Percentiles rank a stretch among this genome's conserved stretches.
Evolutionary conservation across 257 asterid genomes (phyloP).

Genomic region (Striga asiatica): DNA sequence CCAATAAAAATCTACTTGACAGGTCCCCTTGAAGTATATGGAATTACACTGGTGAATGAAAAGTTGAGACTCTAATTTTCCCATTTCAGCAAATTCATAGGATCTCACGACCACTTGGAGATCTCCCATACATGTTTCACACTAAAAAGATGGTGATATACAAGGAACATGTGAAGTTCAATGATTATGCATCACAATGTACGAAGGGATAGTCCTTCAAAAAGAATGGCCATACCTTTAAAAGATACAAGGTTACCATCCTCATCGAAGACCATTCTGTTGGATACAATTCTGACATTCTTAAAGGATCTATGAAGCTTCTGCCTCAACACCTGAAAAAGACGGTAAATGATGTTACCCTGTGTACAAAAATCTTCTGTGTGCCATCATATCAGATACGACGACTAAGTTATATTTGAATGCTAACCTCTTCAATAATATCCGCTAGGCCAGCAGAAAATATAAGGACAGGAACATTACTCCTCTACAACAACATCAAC

Average conservation of each 20-base stretch:
- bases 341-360: conserved; percentile 20
- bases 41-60: not conserved
- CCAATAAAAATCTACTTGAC: not conserved
- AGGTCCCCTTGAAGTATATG: not conserved
- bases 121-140: not conserved
- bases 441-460: conserved; percentile 97
- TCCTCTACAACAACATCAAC: conserved; percentile 46
- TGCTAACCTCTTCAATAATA: conserved; percentile 86
- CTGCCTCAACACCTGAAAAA: conserved; percentile 70
- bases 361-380: not conserved
- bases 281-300: conserved; percentile 76
- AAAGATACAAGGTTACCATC: conserved; percentile 59
- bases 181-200: not conserved
- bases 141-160: not conserved
- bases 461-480: conserved; percentile 71
- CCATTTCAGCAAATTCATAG: conserved; percentile 1
- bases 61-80: not conserved
- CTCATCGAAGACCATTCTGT: conserved; percentile 76
- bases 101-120: not conserved
- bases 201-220: not conserved
- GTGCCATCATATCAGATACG: not conserved
- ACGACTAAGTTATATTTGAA: conserved; percentile 13
- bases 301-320: conserved; percentile 75
- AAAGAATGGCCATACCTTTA: conserved; percentile 35
- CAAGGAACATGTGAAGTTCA: conserved; percentile 3